Conservation (phyloP, 257 asterid species). For the Rubia yunnanensis region DNA sequence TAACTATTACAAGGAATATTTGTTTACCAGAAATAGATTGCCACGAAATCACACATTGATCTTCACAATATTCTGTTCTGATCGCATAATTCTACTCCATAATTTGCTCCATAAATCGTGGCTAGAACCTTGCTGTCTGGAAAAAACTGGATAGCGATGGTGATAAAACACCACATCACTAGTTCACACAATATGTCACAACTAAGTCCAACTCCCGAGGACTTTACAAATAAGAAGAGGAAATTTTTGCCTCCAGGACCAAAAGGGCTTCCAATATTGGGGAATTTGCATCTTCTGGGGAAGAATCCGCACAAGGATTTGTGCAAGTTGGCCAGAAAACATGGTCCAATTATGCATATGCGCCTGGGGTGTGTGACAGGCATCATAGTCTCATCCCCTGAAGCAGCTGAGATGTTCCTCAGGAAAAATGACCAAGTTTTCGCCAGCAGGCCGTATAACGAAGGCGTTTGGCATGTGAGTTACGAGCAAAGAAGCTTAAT, state of each 20-base stretch:
- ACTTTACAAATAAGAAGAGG: background rate
- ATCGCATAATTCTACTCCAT: too few relatives aligned
- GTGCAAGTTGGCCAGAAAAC: conserved; percentile 4
- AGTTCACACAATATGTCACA: too few relatives aligned
- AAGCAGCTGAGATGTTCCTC: conserved; percentile 17
- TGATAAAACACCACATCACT: too few relatives aligned
- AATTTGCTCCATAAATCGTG: too few relatives aligned
- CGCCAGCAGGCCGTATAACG: conserved; percentile 14
- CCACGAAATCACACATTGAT: too few relatives aligned
- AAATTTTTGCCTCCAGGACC: conserved; percentile 25
- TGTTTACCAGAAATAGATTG: too few relatives aligned
- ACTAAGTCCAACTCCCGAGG: too few relatives aligned
- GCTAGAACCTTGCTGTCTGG: too few relatives aligned
- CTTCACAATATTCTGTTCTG: too few relatives aligned
- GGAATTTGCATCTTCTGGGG: conserved; percentile 18
- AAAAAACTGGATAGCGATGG: too few relatives aligned
- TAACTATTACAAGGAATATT: too few relatives aligned
- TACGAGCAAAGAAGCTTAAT: conserved; percentile 16
- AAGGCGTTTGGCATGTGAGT: conserved; percentile 7
- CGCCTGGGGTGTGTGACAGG: conserved; percentile 14
- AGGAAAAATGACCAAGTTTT: conserved; percentile 18
- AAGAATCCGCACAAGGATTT: conserved; percentile 21
- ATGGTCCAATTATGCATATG: conserved; percentile 22
- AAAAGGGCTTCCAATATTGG: conserved; percentile 16
- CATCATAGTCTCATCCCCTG: conserved; percentile 16